phyloP scores from a whole-genome alignment of 2,329 filamentous ascomycete species.

The Fusarium sarcochroum region DNA sequence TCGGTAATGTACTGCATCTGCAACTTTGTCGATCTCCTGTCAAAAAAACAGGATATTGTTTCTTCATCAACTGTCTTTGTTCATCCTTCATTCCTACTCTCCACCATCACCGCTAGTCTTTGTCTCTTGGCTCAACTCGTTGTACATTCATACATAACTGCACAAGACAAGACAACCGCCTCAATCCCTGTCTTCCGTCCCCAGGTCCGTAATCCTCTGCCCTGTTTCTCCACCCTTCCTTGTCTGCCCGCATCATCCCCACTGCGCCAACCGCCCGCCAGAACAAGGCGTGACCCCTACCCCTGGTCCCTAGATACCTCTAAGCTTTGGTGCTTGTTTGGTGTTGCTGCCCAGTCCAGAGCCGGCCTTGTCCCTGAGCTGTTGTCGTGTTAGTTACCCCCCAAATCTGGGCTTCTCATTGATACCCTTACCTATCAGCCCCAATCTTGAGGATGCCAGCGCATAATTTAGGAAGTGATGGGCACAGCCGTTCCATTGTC shows the following conservation, averaged over 20 bases:
- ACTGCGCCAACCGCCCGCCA: slow-evolving; percentile 41
- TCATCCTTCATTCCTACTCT: slow-evolving; percentile 4
- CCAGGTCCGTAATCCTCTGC: slow-evolving; percentile 31
- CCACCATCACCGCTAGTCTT: slow-evolving; percentile 30
- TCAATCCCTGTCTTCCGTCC: slow-evolving; percentile 33
- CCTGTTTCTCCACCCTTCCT: slow-evolving; percentile 41
- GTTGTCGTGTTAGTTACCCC: slow-evolving; percentile 21
- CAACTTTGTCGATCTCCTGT: slow-evolving; percentile 24
- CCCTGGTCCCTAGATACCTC: slow-evolving; percentile 27
- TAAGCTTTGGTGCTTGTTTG: slow-evolving; percentile 12
- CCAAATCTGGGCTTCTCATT: slow-evolving; percentile 21
- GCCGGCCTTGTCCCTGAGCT: not conserved
- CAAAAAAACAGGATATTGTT: slow-evolving; percentile 21
- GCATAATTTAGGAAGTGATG: slow-evolving; percentile 43
- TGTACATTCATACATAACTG: slow-evolving; percentile 22
- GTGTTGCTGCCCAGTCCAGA: slow-evolving; percentile 31
- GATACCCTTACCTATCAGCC: slow-evolving; percentile 39
- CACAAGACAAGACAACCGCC: slow-evolving; percentile 17
- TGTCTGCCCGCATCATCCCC: slow-evolving; percentile 42
- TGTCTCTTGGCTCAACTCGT: not conserved
- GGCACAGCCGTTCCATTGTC: slow-evolving; percentile 39
- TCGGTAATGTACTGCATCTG: slow-evolving; percentile 22
- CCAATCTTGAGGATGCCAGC: slow-evolving; percentile 41
- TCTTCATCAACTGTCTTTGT: slow-evolving; percentile 17
- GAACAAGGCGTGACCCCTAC: slow-evolving; percentile 39